These are phyloP conservation scores for Citrus australasica DNA, from an alignment of 345 rosid genomes.

Conservation along the genomic window DNA sequence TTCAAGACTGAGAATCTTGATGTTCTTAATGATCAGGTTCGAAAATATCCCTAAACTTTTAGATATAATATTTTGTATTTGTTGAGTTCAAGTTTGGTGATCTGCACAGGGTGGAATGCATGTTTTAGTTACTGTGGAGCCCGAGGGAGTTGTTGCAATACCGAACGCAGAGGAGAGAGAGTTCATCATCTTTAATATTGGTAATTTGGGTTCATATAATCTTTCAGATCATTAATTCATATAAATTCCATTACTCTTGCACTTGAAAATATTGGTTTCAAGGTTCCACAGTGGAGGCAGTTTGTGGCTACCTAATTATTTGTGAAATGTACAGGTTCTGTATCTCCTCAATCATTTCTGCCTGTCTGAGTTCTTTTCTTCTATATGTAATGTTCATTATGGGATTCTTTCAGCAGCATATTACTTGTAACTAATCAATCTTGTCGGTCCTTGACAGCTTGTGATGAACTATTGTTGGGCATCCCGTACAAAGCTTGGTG, in stretches of 20 bases:
- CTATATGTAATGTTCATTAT: no score
- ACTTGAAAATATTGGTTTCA: background rate
- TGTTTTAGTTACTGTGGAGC: slow-evolving; percentile 68
- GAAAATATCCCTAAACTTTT: background rate
- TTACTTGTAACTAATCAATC: background rate
- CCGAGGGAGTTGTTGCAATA: slow-evolving; percentile 81
- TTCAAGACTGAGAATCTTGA: slow-evolving; percentile 45
- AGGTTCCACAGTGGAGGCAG: background rate
- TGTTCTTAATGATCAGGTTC: slow-evolving; percentile 40
- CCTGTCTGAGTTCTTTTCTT: background rate
- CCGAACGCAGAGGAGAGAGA: slow-evolving; percentile 48
- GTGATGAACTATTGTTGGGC: slow-evolving; percentile 74
- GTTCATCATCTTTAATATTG: slow-evolving; percentile 66
- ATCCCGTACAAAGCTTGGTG: slow-evolving; percentile 70
- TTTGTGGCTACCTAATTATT: background rate
- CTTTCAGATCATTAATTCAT: background rate
- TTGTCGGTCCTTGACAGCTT: slow-evolving; percentile 42
- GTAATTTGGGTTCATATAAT: slow-evolving; percentile 27
- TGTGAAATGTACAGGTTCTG: background rate
- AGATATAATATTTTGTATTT: background rate
- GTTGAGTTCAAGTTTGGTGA: background rate
- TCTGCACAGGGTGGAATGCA: slow-evolving; percentile 46
- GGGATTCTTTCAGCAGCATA: background rate
- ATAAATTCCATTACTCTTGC: background rate
- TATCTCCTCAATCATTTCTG: no score